Base-by-base conservation (phyloP, 805 yeast genomes). In the Candida nonsorbophila region DNA sequence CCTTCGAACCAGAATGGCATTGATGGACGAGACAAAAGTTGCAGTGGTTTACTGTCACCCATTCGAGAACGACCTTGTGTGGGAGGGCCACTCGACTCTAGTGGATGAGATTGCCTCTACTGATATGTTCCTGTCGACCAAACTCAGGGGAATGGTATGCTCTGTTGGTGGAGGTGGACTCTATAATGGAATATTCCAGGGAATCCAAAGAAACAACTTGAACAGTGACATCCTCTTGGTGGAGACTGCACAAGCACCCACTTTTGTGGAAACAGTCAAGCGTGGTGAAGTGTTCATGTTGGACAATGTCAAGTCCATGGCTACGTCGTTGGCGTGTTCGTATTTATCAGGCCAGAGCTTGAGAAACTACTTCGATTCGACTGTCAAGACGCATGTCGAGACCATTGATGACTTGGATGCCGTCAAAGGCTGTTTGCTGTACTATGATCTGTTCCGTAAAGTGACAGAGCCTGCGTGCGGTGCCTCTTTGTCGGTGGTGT, bases 101-200 rank as follows among this genome's bases (percentile, higher is more conserved):
- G 37, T 59, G 2, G 57, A 50, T 20, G 59, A 52, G 21, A 29
- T 54, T 9, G 19, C 39, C 1, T 8, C 30, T 13, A 24, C 25
- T 5, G 28, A 31, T 8, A 9, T 34, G 2, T 31, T 38, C 16
- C 32, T 53, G 10, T 19, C 10, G 10, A 27, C 17, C 4, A 33
- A 33, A 19, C 22, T 37, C 13, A 51, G 45, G 31, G 61, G 53
- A 1, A 39, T 57, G 2, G 58, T 53, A 2, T 52, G 58, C 35
- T 49, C 58, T 16, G 51, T 49, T 18, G 63, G 63, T 6, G 63
- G 63, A 6, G 63, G 63, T 4, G 62, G 63, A 2, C 40, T 57
- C n/a, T 57, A 53, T 39, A 53, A 49, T 34, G 63, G 63, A 2
- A 35, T 57, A 2, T 41, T 51, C 14, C 38, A 37, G 8, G 63